Evolutionary conservation across 176 grass and related monocot genomes (phyloP), one percentile per base, ranked within the genome.

Genomic region (Otatea glauca): DNA sequence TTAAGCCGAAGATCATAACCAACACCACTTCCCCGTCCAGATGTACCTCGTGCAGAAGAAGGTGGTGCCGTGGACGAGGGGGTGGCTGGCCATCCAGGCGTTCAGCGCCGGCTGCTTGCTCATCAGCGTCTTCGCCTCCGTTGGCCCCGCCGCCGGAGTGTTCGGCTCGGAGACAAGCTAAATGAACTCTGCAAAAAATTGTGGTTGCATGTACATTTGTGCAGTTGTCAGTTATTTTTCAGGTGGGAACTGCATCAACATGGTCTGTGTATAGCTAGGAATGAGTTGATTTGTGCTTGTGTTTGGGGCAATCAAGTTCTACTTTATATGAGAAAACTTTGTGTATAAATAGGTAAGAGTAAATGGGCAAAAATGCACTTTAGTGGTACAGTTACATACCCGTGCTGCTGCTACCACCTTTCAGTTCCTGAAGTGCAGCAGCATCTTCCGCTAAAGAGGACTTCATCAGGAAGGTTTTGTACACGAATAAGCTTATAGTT

Each of bases 21-120:
- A n/a, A n/a, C n/a, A n/a, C n/a, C n/a, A n/a, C 71, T 92, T 94
- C 81, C 96, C 96, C 9, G 89, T 91, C n/a, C 81, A 93, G 81
- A 98, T 98, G 96, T 98, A 95, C 88, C 77, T 93, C 34, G 48
- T 48, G 38, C 88, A 93, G 27, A 87, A 55, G 82, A 95, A 92
- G 65, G 89, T 88, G 58, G 24, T 42, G 32, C 65, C 81, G 29
- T 92, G 93, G 91, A 89, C 59, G 23, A 56, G 16, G 68, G 81
- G 48, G 51, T 99, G 96, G 93, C 6, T 93, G 4, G 60, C 85
- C 63, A 27, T 96, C 56, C 75, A 61, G 68, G 50, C 71, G 4
- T 90, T 98, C 80, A 94, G 88, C 60, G 25, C 10, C 58, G 66
- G 15, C 11, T 91, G 93, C 67, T 49, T 98, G 13, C 9, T 91